Percentiles rank a stretch among this genome's conserved stretches.
Conservation (phyloP, 2,329 filamentous ascomycete genomes). For the Xylaria sp. region DNA sequence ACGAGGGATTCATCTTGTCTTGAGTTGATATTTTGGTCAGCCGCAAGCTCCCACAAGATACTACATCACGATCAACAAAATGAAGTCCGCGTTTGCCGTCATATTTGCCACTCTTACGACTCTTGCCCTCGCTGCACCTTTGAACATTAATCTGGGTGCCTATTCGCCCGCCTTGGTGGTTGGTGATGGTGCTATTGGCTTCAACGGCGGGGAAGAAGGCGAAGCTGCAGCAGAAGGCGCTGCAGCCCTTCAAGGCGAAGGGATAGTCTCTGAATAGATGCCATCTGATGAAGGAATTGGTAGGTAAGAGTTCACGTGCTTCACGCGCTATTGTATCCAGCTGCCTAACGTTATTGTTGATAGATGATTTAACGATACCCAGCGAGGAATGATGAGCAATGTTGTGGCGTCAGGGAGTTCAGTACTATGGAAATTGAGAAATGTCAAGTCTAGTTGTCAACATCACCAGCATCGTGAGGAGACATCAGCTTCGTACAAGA, state of each 20-base stretch:
- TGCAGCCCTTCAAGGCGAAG: constrained; percentile 14
- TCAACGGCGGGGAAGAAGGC: constrained; percentile 32
- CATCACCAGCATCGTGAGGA: too few relatives aligned
- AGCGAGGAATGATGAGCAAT: background rate
- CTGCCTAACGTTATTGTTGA: constrained; percentile 6
- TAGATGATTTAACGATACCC: constrained; percentile 4
- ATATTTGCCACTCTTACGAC: constrained; percentile 35
- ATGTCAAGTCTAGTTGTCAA: too few relatives aligned
- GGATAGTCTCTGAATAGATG: constrained; percentile 9
- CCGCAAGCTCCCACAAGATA: background rate
- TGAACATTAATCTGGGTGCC: constrained; percentile 42
- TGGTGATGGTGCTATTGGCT: constrained; percentile 51
- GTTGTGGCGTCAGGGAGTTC: background rate
- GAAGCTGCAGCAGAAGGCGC: constrained; percentile 23
- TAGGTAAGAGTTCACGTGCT: background rate
- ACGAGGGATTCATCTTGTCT: background rate
- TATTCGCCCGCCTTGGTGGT: constrained; percentile 42
- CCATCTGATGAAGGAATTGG: constrained; percentile 1
- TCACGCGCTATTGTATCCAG: background rate
- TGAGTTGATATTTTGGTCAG: background rate
- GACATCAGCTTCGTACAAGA: too few relatives aligned
- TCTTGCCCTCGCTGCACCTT: constrained; percentile 34
- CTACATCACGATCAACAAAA: constrained; percentile 31
- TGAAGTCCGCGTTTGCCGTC: constrained; percentile 34
- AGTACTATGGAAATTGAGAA: background rate